A percentile compares a stretch with the other conserved stretches of the same genome.
These are phyloP conservation scores for Stenogyne calaminthoides DNA, from an alignment of 305 asterid species.

Conservation along the genomic window DNA sequence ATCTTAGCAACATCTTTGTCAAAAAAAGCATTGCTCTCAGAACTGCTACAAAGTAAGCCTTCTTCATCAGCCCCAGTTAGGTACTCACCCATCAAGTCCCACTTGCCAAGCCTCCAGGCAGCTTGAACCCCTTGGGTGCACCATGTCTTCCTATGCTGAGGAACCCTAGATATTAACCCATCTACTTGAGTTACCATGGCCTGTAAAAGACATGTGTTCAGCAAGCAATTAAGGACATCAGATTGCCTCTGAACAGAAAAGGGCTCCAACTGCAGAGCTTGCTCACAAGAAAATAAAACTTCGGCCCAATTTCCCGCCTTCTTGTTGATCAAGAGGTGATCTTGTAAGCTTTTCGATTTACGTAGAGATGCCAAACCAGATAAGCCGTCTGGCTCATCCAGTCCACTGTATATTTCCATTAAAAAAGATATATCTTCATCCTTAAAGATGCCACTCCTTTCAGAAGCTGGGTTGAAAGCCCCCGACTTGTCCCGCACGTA, in stretches of 20 bases:
- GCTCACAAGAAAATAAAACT: conserved; percentile 95
- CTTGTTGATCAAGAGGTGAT: conserved; percentile 83
- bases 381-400: conserved; percentile 97
- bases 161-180: conserved; percentile 84
- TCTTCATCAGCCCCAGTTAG: conserved; percentile 84
- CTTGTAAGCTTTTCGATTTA: conserved; percentile 80
- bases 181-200: conserved; percentile 98
- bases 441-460: conserved; percentile 78
- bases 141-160: conserved; percentile 85
- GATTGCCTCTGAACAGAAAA: conserved; percentile 85
- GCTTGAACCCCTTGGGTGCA: conserved; percentile 99
- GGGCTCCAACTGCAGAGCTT: conserved; percentile 94
- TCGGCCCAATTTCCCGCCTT: conserved; percentile 99
- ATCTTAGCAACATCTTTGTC: conserved; percentile 96
- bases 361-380: conserved; percentile 93
- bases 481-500: conserved; percentile 85
- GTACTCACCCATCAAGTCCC: conserved; percentile 99
- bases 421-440: conserved; percentile 86
- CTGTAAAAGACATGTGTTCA: conserved; percentile 94
- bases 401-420: conserved; percentile 90
- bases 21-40: conserved; percentile 92
- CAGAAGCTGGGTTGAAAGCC: conserved; percentile 94
- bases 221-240: conserved; percentile 92
- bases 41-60: conserved; percentile 85
- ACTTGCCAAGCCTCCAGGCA: conserved; percentile 99